These are phyloP conservation scores for Leptosphaerulina australis DNA, from an alignment of 2,329 filamentous ascomycete species.

Conservation along the genomic window DNA sequence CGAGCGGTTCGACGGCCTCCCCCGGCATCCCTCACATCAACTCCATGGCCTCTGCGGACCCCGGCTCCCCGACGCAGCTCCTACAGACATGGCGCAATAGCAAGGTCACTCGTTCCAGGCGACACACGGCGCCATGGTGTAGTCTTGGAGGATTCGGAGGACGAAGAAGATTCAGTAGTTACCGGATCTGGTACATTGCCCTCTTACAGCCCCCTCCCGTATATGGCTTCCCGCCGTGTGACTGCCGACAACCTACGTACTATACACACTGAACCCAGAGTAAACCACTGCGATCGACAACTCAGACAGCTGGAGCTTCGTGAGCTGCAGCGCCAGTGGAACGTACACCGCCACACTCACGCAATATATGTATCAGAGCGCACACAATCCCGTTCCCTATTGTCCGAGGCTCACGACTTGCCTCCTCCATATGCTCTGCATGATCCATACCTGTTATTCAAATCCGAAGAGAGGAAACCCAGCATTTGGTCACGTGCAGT, in stretches of 20 bases:
- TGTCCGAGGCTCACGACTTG: background rate
- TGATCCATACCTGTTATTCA: conserved; percentile 4
- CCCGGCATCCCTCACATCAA: background rate
- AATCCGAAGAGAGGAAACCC: background rate
- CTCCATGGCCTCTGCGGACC: background rate
- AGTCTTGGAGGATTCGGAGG: background rate
- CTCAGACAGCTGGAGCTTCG: background rate
- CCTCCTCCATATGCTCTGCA: background rate
- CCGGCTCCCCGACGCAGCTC: background rate
- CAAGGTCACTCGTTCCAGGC: background rate
- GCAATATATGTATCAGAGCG: background rate
- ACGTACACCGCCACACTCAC: background rate
- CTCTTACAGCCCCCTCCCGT: background rate
- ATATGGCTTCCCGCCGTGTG: background rate
- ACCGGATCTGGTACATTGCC: background rate
- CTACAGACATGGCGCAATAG: background rate
- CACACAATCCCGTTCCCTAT: background rate
- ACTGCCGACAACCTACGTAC: background rate
- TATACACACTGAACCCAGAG: background rate
- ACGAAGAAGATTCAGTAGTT: too few relatives aligned
- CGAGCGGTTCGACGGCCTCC: background rate
- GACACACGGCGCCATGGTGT: conserved; percentile 15
- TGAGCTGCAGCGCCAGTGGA: conserved; percentile 2
- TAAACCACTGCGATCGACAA: background rate
- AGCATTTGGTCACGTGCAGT: background rate